phyloP scores from a whole-genome alignment of 2,329 filamentous ascomycete genomes.

The Microcyclosporella mali region DNA sequence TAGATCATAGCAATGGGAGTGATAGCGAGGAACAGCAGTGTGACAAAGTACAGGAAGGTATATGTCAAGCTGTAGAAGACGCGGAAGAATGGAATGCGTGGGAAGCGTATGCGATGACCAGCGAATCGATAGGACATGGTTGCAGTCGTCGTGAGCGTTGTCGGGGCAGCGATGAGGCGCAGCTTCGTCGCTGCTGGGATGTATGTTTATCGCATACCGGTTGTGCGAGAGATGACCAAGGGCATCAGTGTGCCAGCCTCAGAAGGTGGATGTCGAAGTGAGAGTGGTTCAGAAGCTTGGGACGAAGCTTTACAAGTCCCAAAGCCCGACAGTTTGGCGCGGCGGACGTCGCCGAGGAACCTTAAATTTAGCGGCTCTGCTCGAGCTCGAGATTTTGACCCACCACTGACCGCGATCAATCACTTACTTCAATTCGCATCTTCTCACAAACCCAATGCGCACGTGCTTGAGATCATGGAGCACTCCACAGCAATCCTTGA shows the following conservation, averaged over 20 bases:
- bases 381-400: too few relatives aligned
- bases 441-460: too few relatives aligned
- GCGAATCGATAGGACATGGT: slow-evolving; percentile 12
- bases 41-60: slow-evolving; percentile 65
- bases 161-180: slow-evolving; percentile 12
- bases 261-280: too few relatives aligned
- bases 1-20: slow-evolving; percentile 74
- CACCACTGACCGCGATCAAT: too few relatives aligned
- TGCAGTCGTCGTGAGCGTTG: slow-evolving; percentile 4
- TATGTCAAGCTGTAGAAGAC: slow-evolving; percentile 75
- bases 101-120: slow-evolving; percentile 24
- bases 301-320: too few relatives aligned
- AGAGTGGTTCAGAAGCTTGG: too few relatives aligned
- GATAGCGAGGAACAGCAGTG: slow-evolving; percentile 67
- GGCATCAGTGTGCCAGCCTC: neutral
- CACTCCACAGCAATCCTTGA: slow-evolving; percentile 30
- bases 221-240: neutral
- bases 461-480: slow-evolving; percentile 22
- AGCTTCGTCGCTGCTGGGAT: slow-evolving; percentile 1
- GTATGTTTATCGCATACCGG: slow-evolving; percentile 1
- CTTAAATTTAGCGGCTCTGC: too few relatives aligned
- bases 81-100: slow-evolving; percentile 59
- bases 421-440: too few relatives aligned
- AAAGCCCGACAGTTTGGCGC: too few relatives aligned
- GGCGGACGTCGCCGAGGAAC: too few relatives aligned